Conservation (phyloP, 2,329 filamentous ascomycete species). For the Amauroascus niger region DNA sequence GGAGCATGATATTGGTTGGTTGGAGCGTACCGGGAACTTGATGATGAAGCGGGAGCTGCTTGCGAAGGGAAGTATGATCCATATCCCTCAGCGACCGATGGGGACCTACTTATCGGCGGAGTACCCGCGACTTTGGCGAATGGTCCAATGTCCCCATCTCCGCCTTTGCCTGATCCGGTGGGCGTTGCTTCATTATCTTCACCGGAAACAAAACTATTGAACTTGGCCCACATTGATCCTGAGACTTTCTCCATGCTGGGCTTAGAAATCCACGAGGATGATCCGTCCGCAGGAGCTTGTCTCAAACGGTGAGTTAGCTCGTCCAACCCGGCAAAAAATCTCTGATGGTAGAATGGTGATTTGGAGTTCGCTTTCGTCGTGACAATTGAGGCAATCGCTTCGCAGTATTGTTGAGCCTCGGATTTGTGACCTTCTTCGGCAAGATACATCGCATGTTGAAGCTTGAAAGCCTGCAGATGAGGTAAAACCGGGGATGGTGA, state of each 20-base stretch:
- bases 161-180: slow-evolving; percentile 48
- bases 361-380: slow-evolving; percentile 60
- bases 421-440: slow-evolving; percentile 73
- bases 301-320: slow-evolving; percentile 75
- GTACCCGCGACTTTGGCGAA: slow-evolving; percentile 73
- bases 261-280: slow-evolving; percentile 83
- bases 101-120: slow-evolving; percentile 62
- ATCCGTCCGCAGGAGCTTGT: slow-evolving; percentile 71
- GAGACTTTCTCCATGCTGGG: slow-evolving; percentile 95
- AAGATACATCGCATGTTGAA: slow-evolving; percentile 73
- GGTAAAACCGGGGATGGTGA: slow-evolving; percentile 54
- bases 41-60: slow-evolving; percentile 26
- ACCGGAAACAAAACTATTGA: slow-evolving; percentile 92
- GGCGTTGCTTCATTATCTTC: slow-evolving; percentile 65
- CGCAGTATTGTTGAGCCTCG: slow-evolving; percentile 86
- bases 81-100: slow-evolving; percentile 68
- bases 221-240: slow-evolving; percentile 78
- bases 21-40: slow-evolving; percentile 37
- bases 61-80: slow-evolving; percentile 43
- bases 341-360: slow-evolving; percentile 74
- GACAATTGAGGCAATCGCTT: slow-evolving; percentile 65
- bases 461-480: slow-evolving; percentile 82
- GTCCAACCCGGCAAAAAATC: slow-evolving; percentile 66
- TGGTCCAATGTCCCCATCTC: slow-evolving; percentile 56
- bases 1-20: slow-evolving; percentile 36